Conservation (phyloP, 2,329 filamentous ascomycete species). For the Colletotrichum trifolii region DNA sequence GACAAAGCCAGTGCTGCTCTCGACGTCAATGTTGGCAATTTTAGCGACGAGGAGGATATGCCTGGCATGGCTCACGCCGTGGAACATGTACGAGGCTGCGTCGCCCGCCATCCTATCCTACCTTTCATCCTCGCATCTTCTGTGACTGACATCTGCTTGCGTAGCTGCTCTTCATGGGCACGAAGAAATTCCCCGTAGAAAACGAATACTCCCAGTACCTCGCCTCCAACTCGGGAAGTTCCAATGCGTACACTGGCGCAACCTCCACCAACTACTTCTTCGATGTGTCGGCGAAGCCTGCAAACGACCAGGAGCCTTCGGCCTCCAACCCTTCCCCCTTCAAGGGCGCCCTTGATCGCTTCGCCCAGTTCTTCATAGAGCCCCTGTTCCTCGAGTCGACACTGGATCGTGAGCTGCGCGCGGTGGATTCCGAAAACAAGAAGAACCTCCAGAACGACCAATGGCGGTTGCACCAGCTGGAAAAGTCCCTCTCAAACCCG, state of each 20-base stretch:
- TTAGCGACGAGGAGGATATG: conserved; percentile 91
- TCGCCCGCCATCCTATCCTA: not conserved
- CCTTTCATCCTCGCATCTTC: conserved; percentile 15
- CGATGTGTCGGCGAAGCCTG: conserved; percentile 86
- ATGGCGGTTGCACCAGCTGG: conserved; percentile 88
- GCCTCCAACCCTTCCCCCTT: conserved; percentile 70
- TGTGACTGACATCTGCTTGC: conserved; percentile 29
- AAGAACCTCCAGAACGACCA: conserved; percentile 94
- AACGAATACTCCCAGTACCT: conserved; percentile 97
- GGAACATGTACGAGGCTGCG: conserved; percentile 74
- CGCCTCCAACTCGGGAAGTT: conserved; percentile 87
- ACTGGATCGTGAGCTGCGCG: conserved; percentile 85
- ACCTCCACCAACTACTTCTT: conserved; percentile 99
- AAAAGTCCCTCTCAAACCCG: conserved; percentile 88
- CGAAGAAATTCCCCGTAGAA: conserved; percentile 95
- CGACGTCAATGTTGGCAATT: conserved; percentile 96
- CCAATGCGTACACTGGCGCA: conserved; percentile 93
- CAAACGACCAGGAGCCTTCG: conserved; percentile 66
- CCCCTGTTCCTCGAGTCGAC: conserved; percentile 88
- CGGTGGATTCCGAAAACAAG: conserved; percentile 96
- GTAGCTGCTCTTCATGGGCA: conserved; percentile 94
- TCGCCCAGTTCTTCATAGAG: conserved; percentile 92
- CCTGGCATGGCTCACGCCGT: conserved; percentile 96
- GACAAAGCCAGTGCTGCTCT: conserved; percentile 97
- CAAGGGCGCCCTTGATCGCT: conserved; percentile 86